Base-by-base conservation (phyloP, 2,329 filamentous ascomycete genomes). In the Macrophomina phaseolina region DNA sequence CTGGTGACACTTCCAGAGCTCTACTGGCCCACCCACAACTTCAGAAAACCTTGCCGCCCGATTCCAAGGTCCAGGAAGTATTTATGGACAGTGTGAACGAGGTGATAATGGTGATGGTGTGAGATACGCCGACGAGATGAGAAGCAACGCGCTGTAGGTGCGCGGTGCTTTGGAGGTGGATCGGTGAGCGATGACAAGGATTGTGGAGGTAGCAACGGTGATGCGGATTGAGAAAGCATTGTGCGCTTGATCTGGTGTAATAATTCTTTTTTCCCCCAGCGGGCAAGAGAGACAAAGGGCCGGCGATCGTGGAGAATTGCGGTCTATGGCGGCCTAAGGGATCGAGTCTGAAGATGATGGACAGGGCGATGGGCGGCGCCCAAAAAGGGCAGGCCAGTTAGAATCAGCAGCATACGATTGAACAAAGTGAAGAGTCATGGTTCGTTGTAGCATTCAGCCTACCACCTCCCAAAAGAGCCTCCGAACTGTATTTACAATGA, bases 161-260 rank as follows among this genome's bases (percentile, higher is more conserved):
- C 23, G 23, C 23, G 23, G 23, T 23, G 23, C 23, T 23, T 23
- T 77, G 12, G 73, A 74, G 8, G 72, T 76, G 4, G 70, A 74
- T 61, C 64, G 56, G n/a, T 67, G 70, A 6, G 67, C 67, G 2
- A 76, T 76, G 75, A 53, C 75, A 65, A 53, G 40, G 6, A 61
- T 36, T 34, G 6, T 77, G 9, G 73, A 76, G 6, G 75, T 75
- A 3, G 76, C 75, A 1, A 73, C 79, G 61, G 80, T 79, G 74
- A 81, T 78, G 67, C 76, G 76, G 40, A 14, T 72, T 77, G 14
- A 78, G 77, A 4, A 73, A 71, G 32, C 78, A 77, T 62, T 70
- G 69, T 8, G 74, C 71, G 66, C 78, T 34, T n/a, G 56, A 49
- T 48, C 42, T 61, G 42, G 56, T 61, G 42, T 48, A 61, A 12